Conservation (phyloP, 1,139 yeast species). For the Candida glucosophila region DNA sequence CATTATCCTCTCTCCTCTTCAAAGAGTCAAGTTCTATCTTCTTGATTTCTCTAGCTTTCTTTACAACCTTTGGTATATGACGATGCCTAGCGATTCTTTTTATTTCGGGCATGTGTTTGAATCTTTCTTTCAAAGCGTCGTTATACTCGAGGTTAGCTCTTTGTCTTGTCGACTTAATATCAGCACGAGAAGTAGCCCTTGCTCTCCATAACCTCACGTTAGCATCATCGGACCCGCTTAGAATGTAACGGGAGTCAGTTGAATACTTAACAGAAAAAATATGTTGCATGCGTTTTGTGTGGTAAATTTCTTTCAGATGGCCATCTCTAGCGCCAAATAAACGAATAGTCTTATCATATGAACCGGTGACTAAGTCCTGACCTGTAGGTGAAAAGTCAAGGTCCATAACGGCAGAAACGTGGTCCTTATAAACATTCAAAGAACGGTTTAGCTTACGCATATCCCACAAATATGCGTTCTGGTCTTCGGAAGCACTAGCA, state of each 20-base stretch:
- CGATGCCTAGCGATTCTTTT: slow-evolving; percentile 85
- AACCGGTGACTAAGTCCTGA: slow-evolving; percentile 89
- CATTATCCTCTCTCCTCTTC: slow-evolving; percentile 75
- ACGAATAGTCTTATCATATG: slow-evolving; percentile 88
- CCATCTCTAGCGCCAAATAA: slow-evolving; percentile 72
- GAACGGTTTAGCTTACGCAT: slow-evolving; percentile 85
- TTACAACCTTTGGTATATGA: slow-evolving; percentile 79
- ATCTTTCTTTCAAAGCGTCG: slow-evolving; percentile 83
- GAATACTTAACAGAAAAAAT: slow-evolving; percentile 77
- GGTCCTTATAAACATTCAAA: slow-evolving; percentile 83
- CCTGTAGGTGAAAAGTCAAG: slow-evolving; percentile 97
- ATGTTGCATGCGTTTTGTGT: slow-evolving; percentile 96
- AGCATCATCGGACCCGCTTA: slow-evolving; percentile 94
- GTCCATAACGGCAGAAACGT: slow-evolving; percentile 92
- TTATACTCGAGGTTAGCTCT: slow-evolving; percentile 84
- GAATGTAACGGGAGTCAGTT: slow-evolving; percentile 79
- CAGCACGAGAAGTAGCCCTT: slow-evolving; percentile 74
- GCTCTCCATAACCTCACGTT: slow-evolving; percentile 92
- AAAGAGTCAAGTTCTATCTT: slow-evolving; percentile 61
- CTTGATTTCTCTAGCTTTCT: slow-evolving; percentile 85
- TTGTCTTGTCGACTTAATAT: slow-evolving; percentile 72
- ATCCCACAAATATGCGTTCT: slow-evolving; percentile 89
- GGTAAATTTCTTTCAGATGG: slow-evolving; percentile 90
- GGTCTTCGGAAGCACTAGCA: slow-evolving; percentile 92
- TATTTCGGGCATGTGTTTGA: slow-evolving; percentile 94